Conservation (phyloP, 2,329 filamentous ascomycete species). For the Paracorniculantispora psalliotae region DNA sequence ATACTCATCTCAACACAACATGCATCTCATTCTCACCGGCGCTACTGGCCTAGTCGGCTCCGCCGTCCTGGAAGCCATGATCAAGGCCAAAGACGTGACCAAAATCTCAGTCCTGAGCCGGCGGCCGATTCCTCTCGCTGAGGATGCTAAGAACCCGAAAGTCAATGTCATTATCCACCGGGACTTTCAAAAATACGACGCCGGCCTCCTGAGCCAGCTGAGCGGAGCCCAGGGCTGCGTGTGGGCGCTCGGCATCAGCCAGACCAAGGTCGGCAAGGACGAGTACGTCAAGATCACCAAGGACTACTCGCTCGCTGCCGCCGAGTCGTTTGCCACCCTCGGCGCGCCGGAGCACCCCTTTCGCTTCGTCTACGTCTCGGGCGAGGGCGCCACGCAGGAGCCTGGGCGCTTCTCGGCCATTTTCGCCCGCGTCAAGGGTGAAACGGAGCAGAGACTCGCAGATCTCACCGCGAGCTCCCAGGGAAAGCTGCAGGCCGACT, state of each 20-base stretch:
- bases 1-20: conserved; percentile 21
- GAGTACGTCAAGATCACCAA: conserved; percentile 66
- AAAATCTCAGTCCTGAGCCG: conserved; percentile 66
- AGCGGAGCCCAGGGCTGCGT: conserved; percentile 63
- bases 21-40: conserved; percentile 65
- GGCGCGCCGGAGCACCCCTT: conserved; percentile 45
- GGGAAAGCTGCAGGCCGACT: conserved; percentile 47
- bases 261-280: conserved; percentile 55
- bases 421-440: conserved; percentile 63
- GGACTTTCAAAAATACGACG: conserved; percentile 59
- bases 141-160: conserved; percentile 51
- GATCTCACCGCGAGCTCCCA: conserved; percentile 38
- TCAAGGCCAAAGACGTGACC: conserved; percentile 48
- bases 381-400: conserved; percentile 52
- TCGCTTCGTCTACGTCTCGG: conserved; percentile 68
- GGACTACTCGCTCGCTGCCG: conserved; percentile 60
- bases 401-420: conserved; percentile 52
- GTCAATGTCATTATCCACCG: conserved; percentile 62
- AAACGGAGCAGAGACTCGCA: conserved; percentile 56
- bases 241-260: conserved; percentile 67
- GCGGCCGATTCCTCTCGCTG: conserved; percentile 58
- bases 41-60: conserved; percentile 63
- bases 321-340: conserved; percentile 51
- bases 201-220: conserved; percentile 52
- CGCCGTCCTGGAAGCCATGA: conserved; percentile 56